Conservation (phyloP, 495 filamentous ascomycete genomes). For the Daldinia concentrica region DNA sequence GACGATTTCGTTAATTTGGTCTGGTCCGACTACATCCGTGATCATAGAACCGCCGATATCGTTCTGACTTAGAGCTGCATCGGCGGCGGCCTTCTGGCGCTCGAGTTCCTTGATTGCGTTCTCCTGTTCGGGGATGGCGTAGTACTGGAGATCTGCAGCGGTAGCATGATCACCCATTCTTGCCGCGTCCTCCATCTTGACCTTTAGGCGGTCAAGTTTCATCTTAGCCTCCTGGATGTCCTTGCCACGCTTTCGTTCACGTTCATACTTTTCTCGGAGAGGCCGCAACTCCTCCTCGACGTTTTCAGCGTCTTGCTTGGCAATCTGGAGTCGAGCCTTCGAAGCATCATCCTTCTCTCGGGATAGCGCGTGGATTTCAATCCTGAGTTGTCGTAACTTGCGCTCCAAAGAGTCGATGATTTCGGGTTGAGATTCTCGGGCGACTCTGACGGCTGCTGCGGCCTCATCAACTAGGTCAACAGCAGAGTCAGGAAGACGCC, state of each 20-base stretch:
- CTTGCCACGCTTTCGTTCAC: conserved; percentile 84
- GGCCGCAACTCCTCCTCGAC: conserved; percentile 90
- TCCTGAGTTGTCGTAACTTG: conserved; percentile 85
- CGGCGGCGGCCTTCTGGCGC: conserved; percentile 76
- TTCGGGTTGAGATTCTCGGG: conserved; percentile 94
- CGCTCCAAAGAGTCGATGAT: conserved; percentile 92
- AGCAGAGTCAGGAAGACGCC: conserved; percentile 93
- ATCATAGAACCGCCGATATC: conserved; percentile 73
- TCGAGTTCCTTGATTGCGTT: conserved; percentile 80
- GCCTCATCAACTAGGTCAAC: conserved; percentile 97
- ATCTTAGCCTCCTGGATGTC: conserved; percentile 96
- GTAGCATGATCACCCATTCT: conserved; percentile 80
- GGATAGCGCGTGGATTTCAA: conserved; percentile 93
- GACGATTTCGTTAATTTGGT: conserved; percentile 99
- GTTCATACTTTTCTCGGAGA: conserved; percentile 93
- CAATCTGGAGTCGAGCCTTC: conserved; percentile 77
- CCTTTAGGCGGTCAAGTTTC: conserved; percentile 85
- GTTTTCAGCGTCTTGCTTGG: conserved; percentile 90
- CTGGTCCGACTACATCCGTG: conserved; percentile 92
- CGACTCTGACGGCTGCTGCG: conserved; percentile 91
- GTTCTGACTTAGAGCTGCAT: conserved; percentile 73
- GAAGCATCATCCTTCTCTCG: conserved; percentile 96
- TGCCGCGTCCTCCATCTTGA: conserved; percentile 92
- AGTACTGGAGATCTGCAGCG: conserved; percentile 94
- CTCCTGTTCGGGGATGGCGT: conserved; percentile 94